These are phyloP conservation scores for Porodaedalea pini DNA, from an alignment of 1,284 basidiomycete genomes.

Conservation along the genomic window DNA sequence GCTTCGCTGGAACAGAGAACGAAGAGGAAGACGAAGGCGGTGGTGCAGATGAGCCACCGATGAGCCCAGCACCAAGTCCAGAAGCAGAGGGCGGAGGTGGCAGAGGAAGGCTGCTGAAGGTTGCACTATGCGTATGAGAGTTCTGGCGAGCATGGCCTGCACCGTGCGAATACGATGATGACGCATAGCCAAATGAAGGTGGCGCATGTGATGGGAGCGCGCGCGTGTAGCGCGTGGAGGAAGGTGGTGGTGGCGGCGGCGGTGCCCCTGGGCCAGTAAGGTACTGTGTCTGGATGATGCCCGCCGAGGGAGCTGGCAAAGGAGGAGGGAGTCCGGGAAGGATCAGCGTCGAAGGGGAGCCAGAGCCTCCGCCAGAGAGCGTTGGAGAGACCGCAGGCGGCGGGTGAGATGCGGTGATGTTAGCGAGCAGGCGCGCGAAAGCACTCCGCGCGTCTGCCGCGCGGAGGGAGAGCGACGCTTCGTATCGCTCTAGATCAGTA, in stretches of 20 bases:
- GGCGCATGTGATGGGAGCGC: neutral
- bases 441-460: slow-evolving; percentile 47
- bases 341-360: neutral
- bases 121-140: neutral
- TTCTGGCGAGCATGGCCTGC: neutral
- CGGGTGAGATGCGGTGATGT: slow-evolving; percentile 29
- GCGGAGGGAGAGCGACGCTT: slow-evolving; percentile 43
- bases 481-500: slow-evolving; percentile 49
- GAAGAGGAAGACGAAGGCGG: neutral
- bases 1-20: slow-evolving; percentile 9
- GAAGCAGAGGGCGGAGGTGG: slow-evolving; percentile 17
- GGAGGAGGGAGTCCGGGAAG: neutral
- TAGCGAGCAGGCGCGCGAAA: slow-evolving; percentile 46
- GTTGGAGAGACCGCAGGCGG: slow-evolving; percentile 21
- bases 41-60: neutral
- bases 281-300: neutral
- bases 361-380: neutral
- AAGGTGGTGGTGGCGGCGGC: neutral
- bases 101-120: slow-evolving; percentile 14
- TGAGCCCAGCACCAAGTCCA: neutral
- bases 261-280: neutral
- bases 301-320: neutral
- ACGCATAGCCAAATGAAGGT: neutral
- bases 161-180: neutral
- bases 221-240: neutral